Evolutionary conservation across 176 grass and related monocot species (phyloP).

Genomic region (Pontederia paniculata): DNA sequence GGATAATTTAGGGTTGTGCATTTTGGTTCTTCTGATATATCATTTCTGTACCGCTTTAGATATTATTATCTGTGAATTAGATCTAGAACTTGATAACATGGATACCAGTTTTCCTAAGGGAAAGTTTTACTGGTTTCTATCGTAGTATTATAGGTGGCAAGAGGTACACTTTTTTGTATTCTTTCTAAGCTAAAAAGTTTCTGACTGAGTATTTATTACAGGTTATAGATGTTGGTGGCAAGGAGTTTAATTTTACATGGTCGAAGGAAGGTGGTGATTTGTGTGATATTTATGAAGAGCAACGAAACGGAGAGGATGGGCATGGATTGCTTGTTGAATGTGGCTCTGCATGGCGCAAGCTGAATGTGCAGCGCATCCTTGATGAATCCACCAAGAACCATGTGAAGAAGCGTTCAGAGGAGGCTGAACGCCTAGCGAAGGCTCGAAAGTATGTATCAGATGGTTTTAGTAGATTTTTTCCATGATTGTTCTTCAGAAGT

Average conservation of each 20-base stretch:
- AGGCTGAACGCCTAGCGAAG: constrained; percentile 82
- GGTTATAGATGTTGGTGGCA: constrained; percentile 83
- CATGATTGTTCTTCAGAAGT: background rate
- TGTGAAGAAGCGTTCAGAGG: constrained; percentile 92
- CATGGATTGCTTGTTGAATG: constrained; percentile 79
- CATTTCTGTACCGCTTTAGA: too few relatives aligned
- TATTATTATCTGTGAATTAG: too few relatives aligned
- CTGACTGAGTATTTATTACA: constrained; percentile 19
- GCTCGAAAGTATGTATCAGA: constrained; percentile 79
- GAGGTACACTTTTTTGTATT: background rate
- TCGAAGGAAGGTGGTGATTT: constrained; percentile 53
- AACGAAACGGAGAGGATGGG: constrained; percentile 58
- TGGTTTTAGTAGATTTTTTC: constrained; percentile 23
- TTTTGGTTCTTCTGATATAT: too few relatives aligned
- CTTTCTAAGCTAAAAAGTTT: background rate
- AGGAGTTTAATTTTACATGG: constrained; percentile 86
- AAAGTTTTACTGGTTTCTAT: too few relatives aligned
- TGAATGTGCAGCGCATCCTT: constrained; percentile 87
- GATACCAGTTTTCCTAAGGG: too few relatives aligned
- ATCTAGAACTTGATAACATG: too few relatives aligned
- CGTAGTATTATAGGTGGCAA: too few relatives aligned
- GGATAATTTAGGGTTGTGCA: too few relatives aligned
- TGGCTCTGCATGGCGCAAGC: constrained; percentile 86
- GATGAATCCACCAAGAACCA: constrained; percentile 89
- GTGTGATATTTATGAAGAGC: constrained; percentile 96